Conservation (phyloP, 495 filamentous ascomycete species). For the Delitschia confertaspora region DNA sequence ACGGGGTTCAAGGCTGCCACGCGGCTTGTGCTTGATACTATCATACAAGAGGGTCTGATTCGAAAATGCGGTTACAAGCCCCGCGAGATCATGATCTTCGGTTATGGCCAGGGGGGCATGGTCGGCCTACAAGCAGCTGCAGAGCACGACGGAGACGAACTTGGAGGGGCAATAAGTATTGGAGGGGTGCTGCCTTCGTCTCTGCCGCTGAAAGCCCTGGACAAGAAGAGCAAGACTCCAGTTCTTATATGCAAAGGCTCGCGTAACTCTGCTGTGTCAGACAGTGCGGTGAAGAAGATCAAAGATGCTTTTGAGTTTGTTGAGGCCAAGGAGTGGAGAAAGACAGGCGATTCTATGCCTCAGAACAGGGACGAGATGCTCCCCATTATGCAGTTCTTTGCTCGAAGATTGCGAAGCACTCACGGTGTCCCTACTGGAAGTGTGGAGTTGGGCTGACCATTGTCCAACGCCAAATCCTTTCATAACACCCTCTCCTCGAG, state of each 20-base stretch:
- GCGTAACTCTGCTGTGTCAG: slow-evolving; percentile 52
- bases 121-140: slow-evolving; percentile 52
- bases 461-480: background rate
- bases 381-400: slow-evolving; percentile 91
- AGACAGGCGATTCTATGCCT: slow-evolving; percentile 75
- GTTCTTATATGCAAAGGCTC: slow-evolving; percentile 63
- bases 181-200: slow-evolving; percentile 61
- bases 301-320: slow-evolving; percentile 63
- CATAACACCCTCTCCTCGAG: background rate
- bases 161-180: slow-evolving; percentile 63
- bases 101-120: slow-evolving; percentile 84
- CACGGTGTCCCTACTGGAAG: slow-evolving; percentile 52
- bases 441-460: slow-evolving; percentile 41
- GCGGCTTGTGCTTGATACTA: slow-evolving; percentile 42
- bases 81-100: slow-evolving; percentile 66
- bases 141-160: slow-evolving; percentile 27
- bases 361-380: slow-evolving; percentile 74
- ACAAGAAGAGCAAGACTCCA: slow-evolving; percentile 56
- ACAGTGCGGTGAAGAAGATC: slow-evolving; percentile 51
- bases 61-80: slow-evolving; percentile 60
- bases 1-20: slow-evolving; percentile 58
- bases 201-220: slow-evolving; percentile 33
- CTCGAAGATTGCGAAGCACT: slow-evolving; percentile 59
- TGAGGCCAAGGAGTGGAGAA: slow-evolving; percentile 65
- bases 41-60: slow-evolving; percentile 55